A percentile compares a stretch with the other conserved stretches of the same genome.
Conservation (phyloP, 495 filamentous ascomycete species). For the Tuber microsphaerosporum region DNA sequence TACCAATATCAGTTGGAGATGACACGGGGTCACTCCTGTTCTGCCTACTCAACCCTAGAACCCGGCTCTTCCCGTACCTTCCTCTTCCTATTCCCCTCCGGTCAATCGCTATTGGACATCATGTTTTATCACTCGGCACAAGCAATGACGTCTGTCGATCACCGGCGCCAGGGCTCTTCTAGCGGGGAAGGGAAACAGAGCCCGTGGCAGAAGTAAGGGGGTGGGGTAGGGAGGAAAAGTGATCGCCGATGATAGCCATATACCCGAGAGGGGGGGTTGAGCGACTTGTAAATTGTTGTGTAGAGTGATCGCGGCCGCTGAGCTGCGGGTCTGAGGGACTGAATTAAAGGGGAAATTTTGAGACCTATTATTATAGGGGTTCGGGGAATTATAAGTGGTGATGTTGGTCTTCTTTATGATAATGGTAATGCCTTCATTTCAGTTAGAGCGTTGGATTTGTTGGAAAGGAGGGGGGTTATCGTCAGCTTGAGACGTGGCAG, state of each 20-base stretch:
- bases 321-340: not conserved
- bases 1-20: not conserved
- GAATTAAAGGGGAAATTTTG: not conserved
- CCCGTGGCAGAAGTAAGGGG: not conserved
- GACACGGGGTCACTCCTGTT: not conserved
- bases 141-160: not conserved
- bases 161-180: not conserved
- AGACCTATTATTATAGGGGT: not conserved
- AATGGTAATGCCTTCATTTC: not conserved
- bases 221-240: not conserved
- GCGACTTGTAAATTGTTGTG: not conserved
- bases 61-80: not conserved
- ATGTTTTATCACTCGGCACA: not conserved
- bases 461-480: not conserved
- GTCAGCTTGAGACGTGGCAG: conserved; percentile 2
- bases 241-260: conserved; percentile 2
- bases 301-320: not conserved
- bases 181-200: not conserved
- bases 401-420: not conserved
- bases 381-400: not conserved
- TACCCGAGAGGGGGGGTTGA: not conserved
- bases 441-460: not conserved
- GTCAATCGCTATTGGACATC: not conserved
- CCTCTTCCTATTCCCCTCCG: not conserved
- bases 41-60: not conserved